phyloP scores from a whole-genome alignment of 371 early-diverging fungal genomes.

The Mucor racemosus region DNA sequence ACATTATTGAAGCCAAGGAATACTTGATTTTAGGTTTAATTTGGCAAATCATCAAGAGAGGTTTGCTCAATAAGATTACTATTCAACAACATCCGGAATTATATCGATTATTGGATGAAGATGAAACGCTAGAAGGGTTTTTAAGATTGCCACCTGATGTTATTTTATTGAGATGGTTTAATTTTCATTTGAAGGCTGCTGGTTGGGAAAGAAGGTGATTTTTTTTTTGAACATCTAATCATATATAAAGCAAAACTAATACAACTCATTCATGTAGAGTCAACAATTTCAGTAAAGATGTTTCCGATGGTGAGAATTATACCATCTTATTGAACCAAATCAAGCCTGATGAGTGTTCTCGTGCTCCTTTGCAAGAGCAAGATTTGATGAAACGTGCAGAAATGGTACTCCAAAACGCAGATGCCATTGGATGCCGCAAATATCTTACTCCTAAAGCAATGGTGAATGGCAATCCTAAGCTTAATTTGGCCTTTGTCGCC shows the following conservation, averaged over 20 bases:
- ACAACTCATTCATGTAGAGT: conserved; percentile 51
- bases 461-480: conserved; percentile 88
- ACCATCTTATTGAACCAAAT: conserved; percentile 88
- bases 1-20: conserved; percentile 90
- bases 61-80: conserved; percentile 88
- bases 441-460: conserved; percentile 89
- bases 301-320: conserved; percentile 92
- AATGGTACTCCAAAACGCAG: conserved; percentile 81
- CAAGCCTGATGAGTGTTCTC: conserved; percentile 76
- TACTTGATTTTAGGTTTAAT: conserved; percentile 91
- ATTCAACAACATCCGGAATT: conserved; percentile 94
- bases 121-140: conserved; percentile 88
- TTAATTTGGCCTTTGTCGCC: conserved; percentile 93
- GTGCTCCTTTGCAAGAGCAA: conserved; percentile 73
- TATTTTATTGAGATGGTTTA: conserved; percentile 94
- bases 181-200: conserved; percentile 92
- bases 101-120: conserved; percentile 87
- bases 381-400: conserved; percentile 85
- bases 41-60: conserved; percentile 97
- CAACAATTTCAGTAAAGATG: conserved; percentile 83
- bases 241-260: not conserved
- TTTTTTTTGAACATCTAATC: not conserved
- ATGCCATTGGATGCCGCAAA: conserved; percentile 85
- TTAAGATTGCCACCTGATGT: conserved; percentile 88
- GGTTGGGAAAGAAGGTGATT: conserved; percentile 70